These are phyloP conservation scores for Schizosaccharomyces osmophilus DNA, from an alignment of 805 yeast genomes.

Conservation along the genomic window DNA sequence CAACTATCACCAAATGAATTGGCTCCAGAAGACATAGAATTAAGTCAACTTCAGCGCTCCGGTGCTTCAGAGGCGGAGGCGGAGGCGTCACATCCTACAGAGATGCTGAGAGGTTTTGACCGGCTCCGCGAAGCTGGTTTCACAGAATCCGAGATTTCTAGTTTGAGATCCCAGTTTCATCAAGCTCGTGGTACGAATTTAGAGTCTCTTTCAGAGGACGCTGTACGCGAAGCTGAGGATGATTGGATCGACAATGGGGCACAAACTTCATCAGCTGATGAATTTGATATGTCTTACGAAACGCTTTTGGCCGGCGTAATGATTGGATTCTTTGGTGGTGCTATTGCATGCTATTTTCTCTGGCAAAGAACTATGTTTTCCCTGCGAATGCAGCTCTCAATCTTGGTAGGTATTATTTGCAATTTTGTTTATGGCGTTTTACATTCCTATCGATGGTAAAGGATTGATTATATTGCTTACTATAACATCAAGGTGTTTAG, in stretches of 20 bases:
- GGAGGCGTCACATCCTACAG: not conserved
- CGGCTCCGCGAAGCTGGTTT: conserved; percentile 64
- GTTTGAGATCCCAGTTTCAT: conserved; percentile 50
- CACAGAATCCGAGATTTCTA: conserved; percentile 47
- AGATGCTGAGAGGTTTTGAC: conserved; percentile 41
- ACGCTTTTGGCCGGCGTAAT: conserved; percentile 47
- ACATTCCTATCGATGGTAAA: not conserved
- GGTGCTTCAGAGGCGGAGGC: not conserved
- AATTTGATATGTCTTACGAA: conserved; percentile 23
- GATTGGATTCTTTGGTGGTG: conserved; percentile 33
- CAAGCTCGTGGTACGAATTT: conserved; percentile 34
- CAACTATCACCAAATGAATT: not conserved
- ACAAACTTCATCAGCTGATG: conserved; percentile 10
- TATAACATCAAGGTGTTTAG: too few species aligned
- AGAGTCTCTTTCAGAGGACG: conserved; percentile 18
- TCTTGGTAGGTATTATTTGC: not conserved
- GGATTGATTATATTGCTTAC: too few species aligned
- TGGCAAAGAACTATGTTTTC: not conserved
- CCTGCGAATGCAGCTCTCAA: not conserved
- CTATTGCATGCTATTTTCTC: not conserved
- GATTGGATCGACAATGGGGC: conserved; percentile 13
- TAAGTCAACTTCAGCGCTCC: not conserved
- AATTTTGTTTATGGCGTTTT: not conserved
- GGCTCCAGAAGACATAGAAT: not conserved
- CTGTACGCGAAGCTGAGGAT: conserved; percentile 16